Evolutionary conservation across 345 rosid genomes (phyloP).

Genomic region (Eucalyptus shirleyi): DNA sequence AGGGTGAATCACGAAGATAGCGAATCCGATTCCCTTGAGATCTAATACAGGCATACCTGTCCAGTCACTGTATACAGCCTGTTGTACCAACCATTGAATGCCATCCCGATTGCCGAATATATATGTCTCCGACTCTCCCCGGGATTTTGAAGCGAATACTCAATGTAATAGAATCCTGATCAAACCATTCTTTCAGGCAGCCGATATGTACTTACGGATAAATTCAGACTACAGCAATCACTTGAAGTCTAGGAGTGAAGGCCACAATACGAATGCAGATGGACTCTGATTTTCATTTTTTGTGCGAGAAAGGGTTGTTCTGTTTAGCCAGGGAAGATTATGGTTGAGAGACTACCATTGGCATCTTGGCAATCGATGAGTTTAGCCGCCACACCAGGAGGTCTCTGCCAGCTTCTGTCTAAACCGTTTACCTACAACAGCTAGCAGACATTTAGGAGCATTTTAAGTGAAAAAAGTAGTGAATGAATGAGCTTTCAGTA

Average conservation of each 20-base stretch:
- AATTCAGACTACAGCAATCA: background rate
- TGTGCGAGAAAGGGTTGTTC: background rate
- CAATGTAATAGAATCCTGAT: slow-evolving; percentile 81
- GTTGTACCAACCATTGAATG: slow-evolving; percentile 84
- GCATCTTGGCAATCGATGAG: slow-evolving; percentile 53
- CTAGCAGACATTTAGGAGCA: background rate
- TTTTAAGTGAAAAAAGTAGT: background rate
- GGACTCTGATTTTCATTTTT: background rate
- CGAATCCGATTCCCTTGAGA: background rate
- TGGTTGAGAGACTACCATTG: slow-evolving; percentile 30
- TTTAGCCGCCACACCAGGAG: slow-evolving; percentile 77
- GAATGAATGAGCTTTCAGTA: background rate
- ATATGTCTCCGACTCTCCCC: slow-evolving; percentile 66
- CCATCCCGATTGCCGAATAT: slow-evolving; percentile 79
- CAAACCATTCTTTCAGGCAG: background rate
- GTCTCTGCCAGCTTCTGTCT: slow-evolving; percentile 93
- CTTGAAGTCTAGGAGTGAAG: background rate
- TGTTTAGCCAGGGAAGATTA: background rate
- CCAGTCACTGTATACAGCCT: slow-evolving; percentile 88
- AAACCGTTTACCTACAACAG: slow-evolving; percentile 57
- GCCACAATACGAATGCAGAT: background rate
- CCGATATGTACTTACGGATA: background rate
- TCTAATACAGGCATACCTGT: slow-evolving; percentile 27
- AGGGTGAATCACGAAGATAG: background rate
- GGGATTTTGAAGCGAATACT: slow-evolving; percentile 79